Conservation (phyloP, 2,329 filamentous ascomycete genomes). For the Botryotinia convoluta region DNA sequence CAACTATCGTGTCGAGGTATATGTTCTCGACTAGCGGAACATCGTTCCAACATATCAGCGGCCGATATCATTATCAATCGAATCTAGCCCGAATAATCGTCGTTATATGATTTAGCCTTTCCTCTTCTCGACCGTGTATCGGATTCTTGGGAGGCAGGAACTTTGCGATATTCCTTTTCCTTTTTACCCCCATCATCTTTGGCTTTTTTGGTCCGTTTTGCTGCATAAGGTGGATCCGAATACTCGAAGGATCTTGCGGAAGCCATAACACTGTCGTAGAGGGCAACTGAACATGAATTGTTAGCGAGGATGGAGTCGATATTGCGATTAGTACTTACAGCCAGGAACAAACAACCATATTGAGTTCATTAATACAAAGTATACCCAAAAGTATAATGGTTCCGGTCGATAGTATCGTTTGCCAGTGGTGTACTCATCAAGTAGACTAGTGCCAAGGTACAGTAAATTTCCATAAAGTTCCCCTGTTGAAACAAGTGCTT, state of each 20-base stretch:
- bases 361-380: conserved; percentile 59
- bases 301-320: not conserved
- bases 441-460: conserved; percentile 58
- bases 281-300: conserved; percentile 15
- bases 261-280: conserved; percentile 31
- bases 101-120: conserved; percentile 3
- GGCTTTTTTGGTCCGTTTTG: not conserved
- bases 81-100: conserved; percentile 4
- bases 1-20: not conserved
- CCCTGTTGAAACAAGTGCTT: conserved; percentile 41
- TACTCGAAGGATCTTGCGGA: conserved; percentile 30
- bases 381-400: conserved; percentile 60
- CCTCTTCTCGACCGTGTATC: conserved; percentile 8
- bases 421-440: conserved; percentile 47
- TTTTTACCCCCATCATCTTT: conserved; percentile 2
- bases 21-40: not conserved
- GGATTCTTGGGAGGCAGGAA: conserved; percentile 5
- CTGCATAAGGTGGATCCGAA: not conserved
- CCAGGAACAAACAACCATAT: conserved; percentile 59
- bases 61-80: too few relatives aligned
- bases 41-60: too few relatives aligned
- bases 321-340: conserved; percentile 41
- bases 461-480: conserved; percentile 51
- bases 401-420: conserved; percentile 57
- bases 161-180: conserved; percentile 8